A percentile compares a stretch with the other conserved stretches of the same genome.
These are phyloP conservation scores for Lipomyces anomalus DNA, from an alignment of 805 yeast species.

Conservation along the genomic window DNA sequence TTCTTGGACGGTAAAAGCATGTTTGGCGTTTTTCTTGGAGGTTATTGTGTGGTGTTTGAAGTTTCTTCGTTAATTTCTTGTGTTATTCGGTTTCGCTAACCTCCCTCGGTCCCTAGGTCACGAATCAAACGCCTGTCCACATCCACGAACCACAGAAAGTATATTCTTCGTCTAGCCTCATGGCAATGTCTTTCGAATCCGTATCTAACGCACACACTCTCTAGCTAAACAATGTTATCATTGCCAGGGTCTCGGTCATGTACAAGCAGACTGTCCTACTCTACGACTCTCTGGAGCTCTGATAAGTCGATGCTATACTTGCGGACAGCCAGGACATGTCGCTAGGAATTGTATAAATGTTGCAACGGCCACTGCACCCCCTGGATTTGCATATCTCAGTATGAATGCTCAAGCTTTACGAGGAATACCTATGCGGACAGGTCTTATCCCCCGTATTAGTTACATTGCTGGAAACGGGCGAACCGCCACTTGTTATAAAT, in stretches of 20 bases:
- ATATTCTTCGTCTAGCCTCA: slow-evolving; percentile 37
- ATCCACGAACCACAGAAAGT: slow-evolving; percentile 73
- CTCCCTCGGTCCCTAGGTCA: too few species aligned
- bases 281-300: slow-evolving; percentile 43
- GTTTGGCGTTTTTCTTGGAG: too few species aligned
- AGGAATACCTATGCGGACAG: slow-evolving; percentile 24
- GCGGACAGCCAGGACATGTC: slow-evolving; percentile 73
- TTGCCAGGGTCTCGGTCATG: slow-evolving; percentile 85
- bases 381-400: slow-evolving; percentile 25
- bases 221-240: slow-evolving; percentile 44
- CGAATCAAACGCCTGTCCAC: slow-evolving; percentile 80
- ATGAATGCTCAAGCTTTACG: slow-evolving; percentile 23
- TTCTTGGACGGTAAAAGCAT: too few species aligned
- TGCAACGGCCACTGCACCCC: slow-evolving; percentile 21
- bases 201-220: background rate
- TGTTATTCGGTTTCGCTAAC: too few species aligned
- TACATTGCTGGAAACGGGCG: slow-evolving; percentile 13
- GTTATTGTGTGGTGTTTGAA: too few species aligned
- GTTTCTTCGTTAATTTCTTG: too few species aligned
- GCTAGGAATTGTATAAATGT: slow-evolving; percentile 58
- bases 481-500: slow-evolving; percentile 67
- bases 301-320: slow-evolving; percentile 70
- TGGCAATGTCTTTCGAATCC: too few species aligned
- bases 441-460: slow-evolving; percentile 15
- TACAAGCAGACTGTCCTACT: slow-evolving; percentile 73